Evolutionary conservation across 192 early-diverging fungal species (phyloP).

Genomic region (Entomortierella lignicola): DNA sequence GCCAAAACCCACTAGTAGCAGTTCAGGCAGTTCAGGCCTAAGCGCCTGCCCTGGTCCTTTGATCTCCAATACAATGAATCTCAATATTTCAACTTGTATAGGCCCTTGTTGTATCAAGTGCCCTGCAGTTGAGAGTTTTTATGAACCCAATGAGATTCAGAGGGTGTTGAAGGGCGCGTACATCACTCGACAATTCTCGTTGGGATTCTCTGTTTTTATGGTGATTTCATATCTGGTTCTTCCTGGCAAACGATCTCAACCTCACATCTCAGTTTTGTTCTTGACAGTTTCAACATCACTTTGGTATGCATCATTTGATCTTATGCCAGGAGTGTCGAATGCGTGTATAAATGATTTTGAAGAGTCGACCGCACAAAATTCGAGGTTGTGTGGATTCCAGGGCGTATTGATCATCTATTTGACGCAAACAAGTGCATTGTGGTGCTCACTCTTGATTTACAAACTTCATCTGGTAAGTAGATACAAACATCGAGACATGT

Average conservation of each 20-base stretch:
- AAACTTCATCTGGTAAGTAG: slow-evolving; percentile 46
- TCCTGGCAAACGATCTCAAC: slow-evolving; percentile 42
- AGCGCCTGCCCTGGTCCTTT: slow-evolving; percentile 24
- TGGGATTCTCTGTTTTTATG: slow-evolving; percentile 33
- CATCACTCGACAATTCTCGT: slow-evolving; percentile 25
- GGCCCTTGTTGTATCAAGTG: slow-evolving; percentile 33
- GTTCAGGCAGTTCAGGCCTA: neutral
- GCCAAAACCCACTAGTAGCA: neutral
- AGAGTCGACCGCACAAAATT: slow-evolving; percentile 33
- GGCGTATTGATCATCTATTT: slow-evolving; percentile 49
- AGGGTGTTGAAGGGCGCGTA: slow-evolving; percentile 33
- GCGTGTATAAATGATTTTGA: slow-evolving; percentile 37
- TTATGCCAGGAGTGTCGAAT: slow-evolving; percentile 37
- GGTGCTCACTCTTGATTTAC: slow-evolving; percentile 47
- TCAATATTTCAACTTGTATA: neutral
- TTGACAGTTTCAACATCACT: slow-evolving; percentile 39
- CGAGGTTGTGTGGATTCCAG: slow-evolving; percentile 32
- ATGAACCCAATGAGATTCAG: slow-evolving; percentile 32
- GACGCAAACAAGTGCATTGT: slow-evolving; percentile 42
- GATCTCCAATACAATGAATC: slow-evolving; percentile 25
- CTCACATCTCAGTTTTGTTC: slow-evolving; percentile 52
- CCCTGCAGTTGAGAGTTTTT: slow-evolving; percentile 41
- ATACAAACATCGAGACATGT: neutral
- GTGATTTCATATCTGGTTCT: slow-evolving; percentile 37
- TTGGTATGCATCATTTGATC: slow-evolving; percentile 45